These are phyloP conservation scores for Penicillium sp. DNA, from an alignment of 2,329 filamentous ascomycete species.

Conservation along the genomic window DNA sequence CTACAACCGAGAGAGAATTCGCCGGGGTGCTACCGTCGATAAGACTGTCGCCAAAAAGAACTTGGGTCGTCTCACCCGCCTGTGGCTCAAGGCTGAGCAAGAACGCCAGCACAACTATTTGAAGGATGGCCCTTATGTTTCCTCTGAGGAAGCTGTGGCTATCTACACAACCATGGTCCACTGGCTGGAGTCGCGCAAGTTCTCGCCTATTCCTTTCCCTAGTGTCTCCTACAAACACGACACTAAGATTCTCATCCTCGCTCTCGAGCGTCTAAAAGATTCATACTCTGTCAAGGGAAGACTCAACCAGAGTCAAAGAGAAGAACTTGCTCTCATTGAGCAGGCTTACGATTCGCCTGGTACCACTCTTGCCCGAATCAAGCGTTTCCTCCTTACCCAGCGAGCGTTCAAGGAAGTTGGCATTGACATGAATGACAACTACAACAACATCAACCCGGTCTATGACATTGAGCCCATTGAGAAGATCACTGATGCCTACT, in stretches of 20 bases:
- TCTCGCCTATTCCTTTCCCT: constrained; percentile 96
- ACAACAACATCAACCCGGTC: constrained; percentile 97
- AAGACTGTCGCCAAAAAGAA: constrained; percentile 99
- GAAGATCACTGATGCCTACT: constrained; percentile 97
- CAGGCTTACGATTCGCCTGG: constrained; percentile 97
- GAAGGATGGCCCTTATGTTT: constrained; percentile 98
- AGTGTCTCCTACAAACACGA: constrained; percentile 99
- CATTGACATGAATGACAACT: constrained; percentile 99
- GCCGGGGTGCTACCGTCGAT: constrained; percentile 92
- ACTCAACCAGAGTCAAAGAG: constrained; percentile 93
- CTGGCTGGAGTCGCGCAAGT: constrained; percentile 97
- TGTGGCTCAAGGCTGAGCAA: constrained; percentile 98
- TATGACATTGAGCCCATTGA: constrained; percentile 99
- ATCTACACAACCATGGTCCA: constrained; percentile 99
- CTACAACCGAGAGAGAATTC: constrained; percentile 96
- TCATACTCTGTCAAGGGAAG: constrained; percentile 97
- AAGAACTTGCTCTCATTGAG: constrained; percentile 93
- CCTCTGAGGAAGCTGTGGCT: constrained; percentile 94
- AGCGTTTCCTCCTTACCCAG: constrained; percentile 93
- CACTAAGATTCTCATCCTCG: constrained; percentile 95
- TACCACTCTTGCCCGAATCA: constrained; percentile 91
- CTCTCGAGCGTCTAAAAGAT: constrained; percentile 84
- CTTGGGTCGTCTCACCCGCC: constrained; percentile 80
- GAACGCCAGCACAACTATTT: constrained; percentile 99
- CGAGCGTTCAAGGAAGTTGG: constrained; percentile 98